Evolutionary conservation across 805 yeast genomes (phyloP).

Genomic region (Candida pseudofarinosa): DNA sequence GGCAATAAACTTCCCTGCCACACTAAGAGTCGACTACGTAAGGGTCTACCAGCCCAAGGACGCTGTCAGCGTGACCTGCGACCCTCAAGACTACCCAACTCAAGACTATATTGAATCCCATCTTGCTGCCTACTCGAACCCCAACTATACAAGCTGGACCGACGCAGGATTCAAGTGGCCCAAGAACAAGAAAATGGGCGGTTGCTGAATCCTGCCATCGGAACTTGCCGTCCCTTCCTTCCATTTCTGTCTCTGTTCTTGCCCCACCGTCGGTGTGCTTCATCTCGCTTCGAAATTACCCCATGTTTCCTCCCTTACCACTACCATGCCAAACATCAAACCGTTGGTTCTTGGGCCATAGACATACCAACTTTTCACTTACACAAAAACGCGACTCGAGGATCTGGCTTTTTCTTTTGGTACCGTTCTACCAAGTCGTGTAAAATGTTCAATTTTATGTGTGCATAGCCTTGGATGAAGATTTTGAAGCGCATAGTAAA

Average conservation of each 20-base stretch:
- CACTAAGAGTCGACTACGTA: conserved; percentile 35
- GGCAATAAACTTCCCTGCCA: conserved; percentile 31
- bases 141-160: conserved; percentile 34
- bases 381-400: not conserved
- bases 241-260: not conserved
- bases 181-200: conserved; percentile 53
- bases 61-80: conserved; percentile 28
- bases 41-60: conserved; percentile 38
- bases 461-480: not conserved
- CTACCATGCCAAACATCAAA: no score
- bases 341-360: no score
- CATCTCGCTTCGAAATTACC: not conserved
- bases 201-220: conserved; percentile 29
- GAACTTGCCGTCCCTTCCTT: not conserved
- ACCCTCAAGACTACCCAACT: conserved; percentile 36
- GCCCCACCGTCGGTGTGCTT: conserved; percentile 1
- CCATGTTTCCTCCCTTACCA: no score
- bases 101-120: conserved; percentile 31
- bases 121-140: conserved; percentile 28
- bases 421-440: not conserved
- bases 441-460: not conserved
- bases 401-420: not conserved
- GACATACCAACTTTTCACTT: no score
- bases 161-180: conserved; percentile 52
- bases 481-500: not conserved